Evolutionary conservation across 2,329 filamentous ascomycete genomes (phyloP), one percentile per base, ranked within the genome.

Genomic region (Beauveria asiatica): DNA sequence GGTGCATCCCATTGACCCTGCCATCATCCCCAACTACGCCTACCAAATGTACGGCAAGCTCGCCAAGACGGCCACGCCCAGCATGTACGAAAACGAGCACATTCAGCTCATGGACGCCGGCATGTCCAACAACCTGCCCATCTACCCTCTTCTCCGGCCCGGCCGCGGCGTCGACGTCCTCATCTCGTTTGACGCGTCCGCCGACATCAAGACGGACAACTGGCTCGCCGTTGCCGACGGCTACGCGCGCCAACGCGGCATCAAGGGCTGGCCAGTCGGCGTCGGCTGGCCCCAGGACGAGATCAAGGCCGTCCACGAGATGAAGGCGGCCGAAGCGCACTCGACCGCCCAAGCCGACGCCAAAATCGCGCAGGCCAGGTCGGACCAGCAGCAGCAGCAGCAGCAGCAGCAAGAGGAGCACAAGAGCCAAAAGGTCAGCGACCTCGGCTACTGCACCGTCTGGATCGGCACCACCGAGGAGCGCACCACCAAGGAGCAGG

Each of bases 111-210:
- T 97, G 92, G 94, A 99, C 72, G 92, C 94, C 1, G 94, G 94
- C 55, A 99, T 99, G 94, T 95, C 90, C 65, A 97, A 99, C 71
- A 99, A 99, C 69, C 79, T 99, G 9, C 94, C 94, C 1, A 92
- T 97, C 46, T 99, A 99, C 70, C 94, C 94, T 0, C 81, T 97
- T 3, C 84, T 99, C 19, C 86, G 94, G 11, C 91, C 91, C 0
- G 93, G 92, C 2, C 83, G 94, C 41, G 83, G 96, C 60, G 87
- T 99, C 6, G 94, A 99, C 67, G 82, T 99, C 48, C 78, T 97
- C 50, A 83, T 99, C 50, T 90, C 92, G 3, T 99, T 99, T 71
- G 94, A 99, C 71, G 92, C 92, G 3, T 96, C 90, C 1, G 92
- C 92, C 21, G 94, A 99, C 67, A 90, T 96, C 62, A 90, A 88